Base-by-base conservation (phyloP, 1,284 basidiomycete genomes). In the Microbotryomycetes sp. region DNA sequence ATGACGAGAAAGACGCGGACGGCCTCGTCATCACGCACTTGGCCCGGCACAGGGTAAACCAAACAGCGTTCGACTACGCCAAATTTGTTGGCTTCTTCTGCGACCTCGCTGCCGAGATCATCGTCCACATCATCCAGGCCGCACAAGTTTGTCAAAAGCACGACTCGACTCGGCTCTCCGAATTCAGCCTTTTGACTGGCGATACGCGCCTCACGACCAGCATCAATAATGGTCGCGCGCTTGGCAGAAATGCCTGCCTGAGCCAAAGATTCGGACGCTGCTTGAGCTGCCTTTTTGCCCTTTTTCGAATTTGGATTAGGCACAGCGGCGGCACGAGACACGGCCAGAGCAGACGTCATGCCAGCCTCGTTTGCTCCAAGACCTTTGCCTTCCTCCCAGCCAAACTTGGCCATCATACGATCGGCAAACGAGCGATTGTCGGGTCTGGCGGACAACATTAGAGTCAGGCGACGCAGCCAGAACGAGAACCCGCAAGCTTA, bases 321-420 rank as follows among this genome's bases (percentile, higher is more conserved):
- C 5, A 30, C 24, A 2, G 52, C 26, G 1, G 52, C 26, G 3
- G 47, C 27, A 3, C 54, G 35, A 31, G 50, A 46, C 13, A 66
- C 65, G 29, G 56, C 56, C 13, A 97, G 81, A 2, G 92, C 89
- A 61, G 92, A 87, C 48, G 91, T 82, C 57, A 96, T 93, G 5
- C 92, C 92, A 13, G 82, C 81, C 3, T 85, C 88, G 64, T 87
- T 84, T 0, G 82, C 85, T 52, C 91, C 92, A 2, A 96, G 81
- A 13, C 90, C 92, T 76, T 91, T 85, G 1, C 92, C 92, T 72
- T 91, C 87, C 72, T 88, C 88, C 75, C 96, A 91, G 0, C 92
- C 92, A 88, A 88, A 94, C 77, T 91, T 93, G 5, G 88, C 86
- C 89, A 91, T 91, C 62, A 89, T 74, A 27, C 86, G 83, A 15